Evolutionary conservation across 2,329 filamentous ascomycete species (phyloP), one percentile per base, ranked within the genome.

Genomic region (Fusarium sambucinum): DNA sequence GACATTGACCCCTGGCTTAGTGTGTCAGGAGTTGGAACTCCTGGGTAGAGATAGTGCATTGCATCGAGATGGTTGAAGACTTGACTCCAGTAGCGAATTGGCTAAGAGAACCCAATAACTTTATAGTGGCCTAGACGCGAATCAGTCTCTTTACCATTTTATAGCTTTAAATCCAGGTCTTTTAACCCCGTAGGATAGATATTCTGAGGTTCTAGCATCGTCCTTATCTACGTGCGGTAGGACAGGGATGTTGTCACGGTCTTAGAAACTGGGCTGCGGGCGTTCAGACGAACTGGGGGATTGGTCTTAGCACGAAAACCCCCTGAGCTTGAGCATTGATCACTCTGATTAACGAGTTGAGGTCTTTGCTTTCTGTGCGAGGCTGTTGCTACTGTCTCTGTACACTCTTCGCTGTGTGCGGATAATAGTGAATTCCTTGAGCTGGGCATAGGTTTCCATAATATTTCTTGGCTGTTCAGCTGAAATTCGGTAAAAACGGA

Each of bases 261-360:
- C 47, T 30, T 47, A 27, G 21, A 47, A 46, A 46, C 21, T 60
- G 64, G 29, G 58, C 19, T 72, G 70, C 66, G 70, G 70, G 70
- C 70, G 70, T 67, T 58, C 59, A 52, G 33, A 45, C 23, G 42
- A 47, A 41, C 41, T 38, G 19, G 35, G 35, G 54, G 59, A 73
- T 73, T 73, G 71, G 66, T 55, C 35, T 60, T 32, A 44, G 14
- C 23, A 32, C 30, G 23, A 17, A 13, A 41, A 37, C 46, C 59
- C 48, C 59, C 60, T 63, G 60, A 63, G 60, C 59, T 63, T 63
- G 41, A 64, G 61, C 59, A 38, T 44, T 64, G 61, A 47, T 46
- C 38, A 58, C 47, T 27, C 25, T 21, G 25, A 19, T 45, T 45
- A 14, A 38, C 40, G 14, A 46, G 35, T 40, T 33, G 35, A 33